These are phyloP conservation scores for Sechiopsis laciniata DNA, from an alignment of 306 rosid species.

Conservation along the genomic window DNA sequence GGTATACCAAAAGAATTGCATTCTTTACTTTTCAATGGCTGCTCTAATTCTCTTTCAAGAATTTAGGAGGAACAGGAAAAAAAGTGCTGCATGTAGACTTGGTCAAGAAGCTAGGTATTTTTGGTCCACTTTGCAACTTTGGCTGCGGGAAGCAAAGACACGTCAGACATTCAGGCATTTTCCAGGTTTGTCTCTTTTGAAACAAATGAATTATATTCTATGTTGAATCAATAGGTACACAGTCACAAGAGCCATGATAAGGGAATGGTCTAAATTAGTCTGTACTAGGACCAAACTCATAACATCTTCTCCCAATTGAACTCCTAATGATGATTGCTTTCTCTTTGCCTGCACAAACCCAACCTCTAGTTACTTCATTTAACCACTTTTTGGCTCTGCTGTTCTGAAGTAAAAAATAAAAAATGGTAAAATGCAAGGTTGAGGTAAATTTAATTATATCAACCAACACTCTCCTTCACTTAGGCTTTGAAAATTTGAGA, in stretches of 20 bases:
- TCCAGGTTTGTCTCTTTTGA: not conserved
- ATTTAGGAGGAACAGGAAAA: not conserved
- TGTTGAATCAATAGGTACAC: slow-evolving; percentile 29
- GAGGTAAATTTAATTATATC: too few species aligned
- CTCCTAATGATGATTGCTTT: slow-evolving; percentile 46
- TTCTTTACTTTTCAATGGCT: slow-evolving; percentile 5
- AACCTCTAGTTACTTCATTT: too few species aligned
- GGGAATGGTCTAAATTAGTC: slow-evolving; percentile 30
- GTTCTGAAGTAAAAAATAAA: too few species aligned
- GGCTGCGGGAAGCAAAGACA: not conserved
- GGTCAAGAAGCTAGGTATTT: slow-evolving; percentile 10
- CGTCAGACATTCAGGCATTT: not conserved
- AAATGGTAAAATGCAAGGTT: too few species aligned
- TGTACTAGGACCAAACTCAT: slow-evolving; percentile 31
- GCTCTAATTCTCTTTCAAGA: not conserved
- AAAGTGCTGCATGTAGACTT: not conserved
- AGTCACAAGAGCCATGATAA: slow-evolving; percentile 42
- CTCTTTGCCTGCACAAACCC: slow-evolving; percentile 35
- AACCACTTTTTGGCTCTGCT: too few species aligned
- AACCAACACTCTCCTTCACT: too few species aligned
- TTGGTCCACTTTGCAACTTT: not conserved
- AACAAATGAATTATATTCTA: slow-evolving; percentile 26
- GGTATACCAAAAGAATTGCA: not conserved
- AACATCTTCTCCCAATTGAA: slow-evolving; percentile 46
- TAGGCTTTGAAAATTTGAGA: too few species aligned